Evolutionary conservation across 352 stramenopile species (phyloP), one percentile per base, ranked within the genome.

Genomic region (Globisporangium megalacanthum): DNA sequence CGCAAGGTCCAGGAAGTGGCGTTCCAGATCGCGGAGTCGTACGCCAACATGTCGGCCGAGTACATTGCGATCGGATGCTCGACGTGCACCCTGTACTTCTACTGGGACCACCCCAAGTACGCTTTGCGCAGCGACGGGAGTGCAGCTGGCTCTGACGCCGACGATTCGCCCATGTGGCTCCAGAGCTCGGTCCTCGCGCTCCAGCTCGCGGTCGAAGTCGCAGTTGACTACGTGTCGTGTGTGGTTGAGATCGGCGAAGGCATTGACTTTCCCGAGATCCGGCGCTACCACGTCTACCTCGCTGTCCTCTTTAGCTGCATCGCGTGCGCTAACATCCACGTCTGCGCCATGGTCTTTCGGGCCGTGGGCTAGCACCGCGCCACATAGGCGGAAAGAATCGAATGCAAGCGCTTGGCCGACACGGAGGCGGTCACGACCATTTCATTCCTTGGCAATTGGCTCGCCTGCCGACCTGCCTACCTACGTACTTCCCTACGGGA

Each of bases 11-110:
- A 69, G 7, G 31, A 68, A 1, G n/a, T 83, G 2, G 46, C 52
- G 0, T 64, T 76, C 20, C 61, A 79, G 22, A 71, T 70, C 15
- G 68, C 70, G 0, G 73, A 83, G 48, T 33, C 61, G 14, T 72
- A 70, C 22, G 70, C 70, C 45, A 70, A 77, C 39, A 83, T 83
- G 70, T 77, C 75, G 35, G 68, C 73, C 19, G 73, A 83, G 57
- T 83, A 83, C 44, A 73, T 83, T 31, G 68, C 70, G 0, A 79
- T 83, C 36, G 70, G 62, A 0, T 83, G 70, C 50, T 79, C 73
- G 6, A 56, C 74, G 55, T 77, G 57, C 2, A 71, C 72, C 9
- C 48, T 77, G 2, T 71, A 72, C 35, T 82, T 75, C 47, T 79
- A 68, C 48, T 64, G 57, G 15, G 62, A 58, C 1, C 69, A 80